Evolutionary conservation across 768 basidiomycete species (phyloP).

Genomic region (Tulasnella sp.): DNA sequence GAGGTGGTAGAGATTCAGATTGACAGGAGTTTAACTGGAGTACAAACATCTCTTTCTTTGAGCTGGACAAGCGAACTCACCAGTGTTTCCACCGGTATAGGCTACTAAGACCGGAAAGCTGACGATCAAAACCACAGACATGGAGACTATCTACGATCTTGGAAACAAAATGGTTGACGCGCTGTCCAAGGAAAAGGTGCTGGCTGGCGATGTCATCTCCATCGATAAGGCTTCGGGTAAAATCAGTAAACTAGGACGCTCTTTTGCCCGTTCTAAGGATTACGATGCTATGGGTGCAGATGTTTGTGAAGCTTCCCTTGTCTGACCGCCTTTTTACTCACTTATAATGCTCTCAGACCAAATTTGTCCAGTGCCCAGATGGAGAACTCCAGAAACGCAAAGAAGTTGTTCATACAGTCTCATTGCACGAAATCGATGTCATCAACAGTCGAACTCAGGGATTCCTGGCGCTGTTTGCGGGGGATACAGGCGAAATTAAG

Average conservation of each 20-base stretch:
- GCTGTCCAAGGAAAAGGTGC: conserved; percentile 90
- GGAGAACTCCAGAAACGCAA: conserved; percentile 97
- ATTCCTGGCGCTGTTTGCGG: conserved; percentile 87
- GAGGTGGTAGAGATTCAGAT: conserved; percentile 99
- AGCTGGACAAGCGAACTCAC: background rate
- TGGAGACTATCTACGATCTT: conserved; percentile 98
- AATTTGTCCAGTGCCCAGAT: conserved; percentile 95
- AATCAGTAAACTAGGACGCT: conserved; percentile 89
- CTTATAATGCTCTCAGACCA: conserved; percentile 54
- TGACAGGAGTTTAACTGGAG: conserved; percentile 90
- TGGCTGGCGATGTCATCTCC: conserved; percentile 81
- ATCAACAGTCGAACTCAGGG: conserved; percentile 99
- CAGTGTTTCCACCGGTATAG: conserved; percentile 34
- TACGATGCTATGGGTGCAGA: conserved; percentile 99
- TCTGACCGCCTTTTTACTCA: background rate
- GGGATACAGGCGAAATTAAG: conserved; percentile 98
- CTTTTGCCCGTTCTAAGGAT: conserved; percentile 92
- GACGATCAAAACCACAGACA: conserved; percentile 96
- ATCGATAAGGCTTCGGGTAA: conserved; percentile 98
- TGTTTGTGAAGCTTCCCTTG: conserved; percentile 36
- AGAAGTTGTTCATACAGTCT: conserved; percentile 95
- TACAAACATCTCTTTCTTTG: conserved; percentile 29
- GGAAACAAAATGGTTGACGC: conserved; percentile 99
- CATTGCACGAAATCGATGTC: conserved; percentile 96
- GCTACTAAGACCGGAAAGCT: conserved; percentile 96